phyloP scores from a whole-genome alignment of 495 filamentous ascomycete species.

The Sordaria brevicollis region DNA sequence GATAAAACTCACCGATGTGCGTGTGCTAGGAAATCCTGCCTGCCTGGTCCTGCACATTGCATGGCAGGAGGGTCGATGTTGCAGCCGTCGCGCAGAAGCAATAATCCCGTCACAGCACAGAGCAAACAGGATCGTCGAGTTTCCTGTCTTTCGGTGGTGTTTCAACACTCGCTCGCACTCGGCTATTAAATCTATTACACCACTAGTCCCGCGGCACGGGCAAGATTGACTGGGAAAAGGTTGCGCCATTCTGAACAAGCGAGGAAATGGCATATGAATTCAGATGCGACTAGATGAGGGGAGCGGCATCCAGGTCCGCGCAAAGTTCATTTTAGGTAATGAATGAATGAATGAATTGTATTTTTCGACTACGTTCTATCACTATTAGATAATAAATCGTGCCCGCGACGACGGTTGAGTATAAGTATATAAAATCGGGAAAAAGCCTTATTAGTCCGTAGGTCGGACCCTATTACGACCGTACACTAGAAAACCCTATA shows the following conservation, averaged over 20 bases:
- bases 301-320: too few relatives aligned
- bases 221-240: neutral
- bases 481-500: too few relatives aligned
- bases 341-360: too few relatives aligned
- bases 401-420: too few relatives aligned
- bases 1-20: neutral
- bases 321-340: too few relatives aligned
- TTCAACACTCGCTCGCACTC: neutral
- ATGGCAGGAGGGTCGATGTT: neutral
- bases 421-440: too few relatives aligned
- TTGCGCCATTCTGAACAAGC: neutral
- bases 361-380: too few relatives aligned
- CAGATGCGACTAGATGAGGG: neutral
- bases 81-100: neutral
- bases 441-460: too few relatives aligned
- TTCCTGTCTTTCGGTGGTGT: neutral
- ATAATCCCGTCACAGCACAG: neutral
- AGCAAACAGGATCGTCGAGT: neutral
- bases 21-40: too few relatives aligned
- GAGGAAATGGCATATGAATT: neutral
- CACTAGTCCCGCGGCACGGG: neutral
- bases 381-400: too few relatives aligned
- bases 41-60: neutral
- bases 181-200: neutral
- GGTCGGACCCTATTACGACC: too few relatives aligned